Base-by-base conservation (phyloP, 371 early-diverging fungal species). In the Smittium mucronatum region DNA sequence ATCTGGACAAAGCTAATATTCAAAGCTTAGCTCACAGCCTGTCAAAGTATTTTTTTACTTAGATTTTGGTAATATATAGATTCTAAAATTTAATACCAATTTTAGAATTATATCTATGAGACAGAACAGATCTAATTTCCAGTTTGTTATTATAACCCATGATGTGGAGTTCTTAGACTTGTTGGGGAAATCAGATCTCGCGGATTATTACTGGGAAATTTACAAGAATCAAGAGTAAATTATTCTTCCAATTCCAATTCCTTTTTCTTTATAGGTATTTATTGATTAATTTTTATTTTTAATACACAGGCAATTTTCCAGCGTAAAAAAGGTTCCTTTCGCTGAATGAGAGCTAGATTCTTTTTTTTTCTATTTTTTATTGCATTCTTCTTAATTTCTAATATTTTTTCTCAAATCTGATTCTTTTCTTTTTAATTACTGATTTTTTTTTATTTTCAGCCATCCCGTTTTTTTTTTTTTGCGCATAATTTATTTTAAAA, bases 71-170 rank as follows among this genome's bases (percentile, higher is more conserved):
- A n/a, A n/a, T n/a, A n/a, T n/a, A n/a, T n/a, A n/a, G n/a, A n/a
- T n/a, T n/a, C n/a, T n/a, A n/a, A n/a, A n/a, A n/a, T n/a, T n/a
- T n/a, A n/a, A n/a, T n/a, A n/a, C n/a, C n/a, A n/a, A n/a, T n/a
- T 32, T n/a, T n/a, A n/a, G n/a, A n/a, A 88, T 97, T 58, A 89
- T 97, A 68, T 77, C 87, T 71, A 75, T 80, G n/a, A 86, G 94
- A 1, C 81, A 87, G 36, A 77, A 78, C 57, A 95, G 97, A 75
- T 74, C 82, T 65, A 95, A 95, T 78, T 97, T 99, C 74, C 99
- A 99, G 80, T 82, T 99, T 60, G 87, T 99, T 47, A 84, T 99
- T 35, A 99, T 99, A 72, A 99, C 99, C 17, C 99, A 99, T 77
- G 99, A 99, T 80, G 99, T 98, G 75, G 89, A 91, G 33, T 99